Evolutionary conservation across 192 early-diverging fungal genomes (phyloP).

Genomic region (Backusella parvicylindrica): DNA sequence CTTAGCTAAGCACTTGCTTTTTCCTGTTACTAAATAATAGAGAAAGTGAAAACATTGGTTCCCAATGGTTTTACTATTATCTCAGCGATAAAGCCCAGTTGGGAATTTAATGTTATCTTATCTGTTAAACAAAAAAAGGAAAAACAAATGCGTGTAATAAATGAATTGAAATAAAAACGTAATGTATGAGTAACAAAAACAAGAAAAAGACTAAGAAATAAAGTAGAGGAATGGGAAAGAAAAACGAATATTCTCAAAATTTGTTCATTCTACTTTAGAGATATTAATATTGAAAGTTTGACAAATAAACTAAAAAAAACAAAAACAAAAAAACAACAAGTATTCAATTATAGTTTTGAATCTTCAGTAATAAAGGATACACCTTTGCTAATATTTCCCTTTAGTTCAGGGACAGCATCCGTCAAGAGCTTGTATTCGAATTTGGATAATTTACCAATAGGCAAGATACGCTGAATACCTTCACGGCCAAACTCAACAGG

Average conservation of each 20-base stretch:
- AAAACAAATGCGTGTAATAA: neutral
- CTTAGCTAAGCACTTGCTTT: neutral
- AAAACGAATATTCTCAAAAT: neutral
- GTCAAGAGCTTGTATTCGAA: constrained; percentile 87
- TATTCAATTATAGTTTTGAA: constrained; percentile 1
- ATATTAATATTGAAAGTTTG: neutral
- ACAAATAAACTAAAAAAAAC: neutral
- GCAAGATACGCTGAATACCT: constrained; percentile 86
- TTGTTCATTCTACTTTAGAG: neutral
- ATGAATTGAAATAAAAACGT: neutral
- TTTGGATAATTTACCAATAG: constrained; percentile 68
- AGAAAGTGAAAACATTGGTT: neutral
- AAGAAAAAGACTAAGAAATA: neutral
- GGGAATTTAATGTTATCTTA: neutral
- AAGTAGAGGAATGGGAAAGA: neutral
- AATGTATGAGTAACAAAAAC: neutral
- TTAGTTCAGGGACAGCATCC: constrained; percentile 85
- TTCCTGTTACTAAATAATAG: neutral
- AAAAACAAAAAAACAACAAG: neutral
- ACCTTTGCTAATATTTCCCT: constrained; percentile 93
- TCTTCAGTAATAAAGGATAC: constrained; percentile 64
- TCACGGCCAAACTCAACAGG: constrained; percentile 76
- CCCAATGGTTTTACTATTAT: neutral
- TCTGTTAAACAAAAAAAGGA: neutral
- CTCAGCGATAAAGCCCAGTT: neutral